Base-by-base conservation (phyloP, 2,329 filamentous ascomycete genomes). In the Aspergillus hortae region DNA sequence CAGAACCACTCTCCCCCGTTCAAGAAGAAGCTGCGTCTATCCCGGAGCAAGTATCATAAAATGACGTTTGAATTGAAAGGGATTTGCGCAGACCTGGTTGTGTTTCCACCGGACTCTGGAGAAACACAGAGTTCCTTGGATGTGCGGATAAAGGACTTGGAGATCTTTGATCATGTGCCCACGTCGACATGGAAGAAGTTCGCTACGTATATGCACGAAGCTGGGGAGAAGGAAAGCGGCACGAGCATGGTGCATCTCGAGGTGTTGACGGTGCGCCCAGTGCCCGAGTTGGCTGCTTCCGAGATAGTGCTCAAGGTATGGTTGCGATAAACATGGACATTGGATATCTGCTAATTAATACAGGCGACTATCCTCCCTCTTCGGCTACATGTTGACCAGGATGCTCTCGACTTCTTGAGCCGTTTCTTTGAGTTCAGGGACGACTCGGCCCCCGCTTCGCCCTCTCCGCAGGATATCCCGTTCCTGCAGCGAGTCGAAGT, bases 111-210 rank as follows among this genome's bases (percentile, higher is more conserved):
- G 0, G 82, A 79, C 3, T 84, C 82, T 15, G 88, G 86, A 1
- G 91, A 96, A 69, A 94, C 90, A 0, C 83, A 95, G 66, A 95
- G 86, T 68, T 95, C 91, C 17, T 77, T 97, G 35, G 90, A 96
- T 68, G 76, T 97, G 32, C 85, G 90, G 7, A 79, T 99, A 10
- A 81, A 84, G 36, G 87, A 94, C 52, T 77, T 99, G 11, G 92
- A 96, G 60, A 86, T 99, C 14, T 96, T 94, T 56, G 94, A 99
- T 68, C 90, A 96, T 65, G 82, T 99, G 2, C 90, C 91, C 1
- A 92, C 90, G 0, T 99, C 94, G 3, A 96, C 92, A 0, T 99
- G 95, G 95, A 95, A 89, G 70, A 99, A 96, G 68, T 99, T 99
- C 73, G 86, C 90, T 12, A 97, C 92, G 0, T 96, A 96, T 63